These are phyloP conservation scores for Pseudogymnoascus sp. DNA, from an alignment of 2,329 filamentous ascomycete species.

Conservation along the genomic window DNA sequence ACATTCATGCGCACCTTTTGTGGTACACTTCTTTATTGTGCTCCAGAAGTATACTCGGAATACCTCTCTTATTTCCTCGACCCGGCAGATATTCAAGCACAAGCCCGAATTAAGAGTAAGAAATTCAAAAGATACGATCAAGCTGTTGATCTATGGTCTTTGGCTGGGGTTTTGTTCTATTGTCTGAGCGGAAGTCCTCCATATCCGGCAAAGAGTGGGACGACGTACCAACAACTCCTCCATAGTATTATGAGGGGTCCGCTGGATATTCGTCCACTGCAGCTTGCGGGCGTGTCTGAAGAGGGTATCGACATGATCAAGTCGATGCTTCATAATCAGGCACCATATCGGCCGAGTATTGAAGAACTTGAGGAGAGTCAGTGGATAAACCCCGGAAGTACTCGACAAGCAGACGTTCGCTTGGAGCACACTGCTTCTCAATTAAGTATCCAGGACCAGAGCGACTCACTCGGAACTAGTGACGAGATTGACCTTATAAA, in stretches of 20 bases:
- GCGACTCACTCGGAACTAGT: conserved; percentile 19
- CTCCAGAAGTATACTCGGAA: conserved; percentile 87
- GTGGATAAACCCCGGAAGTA: conserved; percentile 53
- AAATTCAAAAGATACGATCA: conserved; percentile 68
- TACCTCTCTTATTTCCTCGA: conserved; percentile 63
- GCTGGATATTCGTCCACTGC: conserved; percentile 61
- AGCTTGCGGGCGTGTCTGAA: conserved; percentile 52
- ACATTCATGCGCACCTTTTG: conserved; percentile 96
- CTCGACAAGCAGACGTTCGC: conserved; percentile 19
- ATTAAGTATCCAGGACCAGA: conserved; percentile 24
- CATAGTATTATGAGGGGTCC: conserved; percentile 77
- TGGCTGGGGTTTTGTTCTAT: conserved; percentile 87
- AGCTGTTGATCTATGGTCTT: conserved; percentile 92
- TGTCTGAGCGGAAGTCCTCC: conserved; percentile 74
- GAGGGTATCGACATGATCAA: conserved; percentile 67
- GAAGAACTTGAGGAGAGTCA: conserved; percentile 61
- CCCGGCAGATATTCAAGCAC: conserved; percentile 40
- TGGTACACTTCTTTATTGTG: conserved; percentile 90
- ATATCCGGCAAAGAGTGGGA: conserved; percentile 70
- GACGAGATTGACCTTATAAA: conserved; percentile 18
- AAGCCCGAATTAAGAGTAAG: conserved; percentile 34
- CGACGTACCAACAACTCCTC: conserved; percentile 72
- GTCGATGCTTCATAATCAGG: conserved; percentile 76
- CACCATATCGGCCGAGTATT: conserved; percentile 69
- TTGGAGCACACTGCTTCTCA: conserved; percentile 28